Evolutionary conservation across 768 basidiomycete genomes (phyloP), one percentile per base, ranked within the genome.

Genomic region (Collybia mongolica): DNA sequence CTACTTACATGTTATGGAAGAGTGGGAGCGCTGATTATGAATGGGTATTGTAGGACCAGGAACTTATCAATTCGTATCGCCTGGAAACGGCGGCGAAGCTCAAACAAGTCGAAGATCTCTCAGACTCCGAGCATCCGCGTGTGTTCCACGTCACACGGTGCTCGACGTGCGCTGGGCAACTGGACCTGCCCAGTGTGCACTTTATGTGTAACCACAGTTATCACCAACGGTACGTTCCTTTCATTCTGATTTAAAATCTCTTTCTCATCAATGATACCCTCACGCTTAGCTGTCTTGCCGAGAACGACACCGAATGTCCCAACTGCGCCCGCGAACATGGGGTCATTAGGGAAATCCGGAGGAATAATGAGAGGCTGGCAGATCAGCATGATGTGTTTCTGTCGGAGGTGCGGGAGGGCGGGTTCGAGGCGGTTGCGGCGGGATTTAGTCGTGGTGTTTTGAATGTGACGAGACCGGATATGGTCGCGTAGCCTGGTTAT

Each of bases 131-230:
- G 18, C 80, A 84, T 46, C 90, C 97, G 0, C 80, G 83, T 17
- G 88, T 98, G 18, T 97, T 98, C 75, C 94, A 98, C 62, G 90
- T 96, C 53, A 95, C 94, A 6, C 77, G 93, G 37, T 98, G 97
- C 66, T 87, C 95, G 18, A 80, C 86, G 3, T 98, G 97, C 65
- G 80, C 85, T 14, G 91, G 87, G 1, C 91, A 90, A 58, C 81
- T 98, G 52, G 95, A 98, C 64, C 80, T 98, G 8, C 96, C 97
- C 0, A 88, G 83, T 55, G 78, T 98, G 5, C 95, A 98, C 67
- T 98, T 98, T 63, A 97, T 98, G 96, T 99, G 96, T 68, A 86
- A 88, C 60, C 97, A 98, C 64, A 93, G 91, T 53, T 98, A 92
- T 72, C 97, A 99, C 65, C 93, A 96, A 64, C 78, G 94, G 92